Evolutionary conservation across 1,284 basidiomycete genomes (phyloP), one percentile per base, ranked within the genome.

Genomic region (Ceratobasidium sp.): DNA sequence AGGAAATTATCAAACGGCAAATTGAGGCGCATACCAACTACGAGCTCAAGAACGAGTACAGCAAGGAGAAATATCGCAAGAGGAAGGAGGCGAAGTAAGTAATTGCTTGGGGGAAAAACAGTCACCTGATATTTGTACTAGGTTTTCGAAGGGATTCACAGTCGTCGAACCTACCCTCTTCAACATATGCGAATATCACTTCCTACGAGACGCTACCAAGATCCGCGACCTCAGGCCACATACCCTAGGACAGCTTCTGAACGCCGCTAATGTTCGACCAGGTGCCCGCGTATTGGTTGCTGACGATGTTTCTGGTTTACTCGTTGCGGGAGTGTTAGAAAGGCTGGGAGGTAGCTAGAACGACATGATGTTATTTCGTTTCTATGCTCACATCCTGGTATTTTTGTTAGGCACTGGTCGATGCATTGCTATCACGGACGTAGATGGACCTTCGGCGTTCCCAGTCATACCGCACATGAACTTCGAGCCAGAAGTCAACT

Each of bases 61-160:
- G 93, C 81, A 98, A 98, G 82, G 96, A 98, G 79, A 98, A 98
- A 80, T 98, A 98, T 82, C 91, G 89, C 79, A 96, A 95, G 80
- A 86, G 94, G 57, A 98, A 98, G 81, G 94, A 96, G 82, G 94
- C 93, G 76, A 98, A 98, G 95, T 96, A 79, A 76, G 87, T 81
- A 38, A 46, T 41, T 28, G 23, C 49, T 50, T 55, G n/a, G 26
- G 54, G 64, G 13, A 59, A 55, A 73, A 73, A 67, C 50, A 23
- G 46, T 41, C 2, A 14, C 23, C 14, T 21, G 23, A 44, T 26
- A 73, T 30, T 54, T 5, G 21, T 57, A 76, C 32, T 76, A 97
- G 94, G 79, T 98, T 95, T 80, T 89, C 91, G 11, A 96, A 95
- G 80, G 87, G 88, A 7, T 95, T 99, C 77, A 91, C 93, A 2